phyloP scores from a whole-genome alignment of 495 filamentous ascomycete species.

The Zalerion maritima region DNA sequence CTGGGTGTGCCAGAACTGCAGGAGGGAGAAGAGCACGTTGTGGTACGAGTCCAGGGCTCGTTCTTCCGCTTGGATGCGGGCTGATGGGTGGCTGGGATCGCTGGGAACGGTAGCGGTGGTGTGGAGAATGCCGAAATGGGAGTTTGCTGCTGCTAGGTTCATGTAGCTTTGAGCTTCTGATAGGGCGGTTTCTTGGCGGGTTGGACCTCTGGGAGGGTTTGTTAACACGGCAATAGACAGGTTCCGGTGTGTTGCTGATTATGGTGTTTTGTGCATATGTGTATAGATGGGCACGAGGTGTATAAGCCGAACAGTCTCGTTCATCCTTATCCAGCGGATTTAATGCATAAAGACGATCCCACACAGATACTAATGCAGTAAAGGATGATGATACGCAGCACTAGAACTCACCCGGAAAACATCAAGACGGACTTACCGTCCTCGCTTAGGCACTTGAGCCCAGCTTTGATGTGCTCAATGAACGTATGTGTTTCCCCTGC shows the following conservation, averaged over 20 bases:
- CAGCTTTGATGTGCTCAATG: slow-evolving; percentile 53
- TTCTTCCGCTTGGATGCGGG: slow-evolving; percentile 41
- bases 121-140: slow-evolving; percentile 28
- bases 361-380: background rate
- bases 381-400: background rate
- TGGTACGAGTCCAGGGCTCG: slow-evolving; percentile 66
- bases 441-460: slow-evolving; percentile 32
- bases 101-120: no score
- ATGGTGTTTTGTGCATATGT: slow-evolving; percentile 15
- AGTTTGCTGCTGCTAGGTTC: slow-evolving; percentile 28
- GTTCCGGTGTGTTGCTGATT: slow-evolving; percentile 9
- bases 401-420: slow-evolving; percentile 52
- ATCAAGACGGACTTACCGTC: slow-evolving; percentile 34
- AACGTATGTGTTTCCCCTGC: slow-evolving; percentile 58
- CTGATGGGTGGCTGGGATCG: no score
- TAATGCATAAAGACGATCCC: slow-evolving; percentile 4
- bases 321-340: no score
- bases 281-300: no score
- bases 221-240: no score
- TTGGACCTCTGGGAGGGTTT: slow-evolving; percentile 41
- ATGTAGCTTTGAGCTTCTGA: slow-evolving; percentile 58
- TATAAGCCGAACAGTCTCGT: no score
- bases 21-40: slow-evolving; percentile 58
- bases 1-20: slow-evolving; percentile 37
- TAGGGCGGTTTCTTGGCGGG: slow-evolving; percentile 37